Evolutionary conservation across 495 filamentous ascomycete species (phyloP).

Genomic region (Bombardia bombarda): DNA sequence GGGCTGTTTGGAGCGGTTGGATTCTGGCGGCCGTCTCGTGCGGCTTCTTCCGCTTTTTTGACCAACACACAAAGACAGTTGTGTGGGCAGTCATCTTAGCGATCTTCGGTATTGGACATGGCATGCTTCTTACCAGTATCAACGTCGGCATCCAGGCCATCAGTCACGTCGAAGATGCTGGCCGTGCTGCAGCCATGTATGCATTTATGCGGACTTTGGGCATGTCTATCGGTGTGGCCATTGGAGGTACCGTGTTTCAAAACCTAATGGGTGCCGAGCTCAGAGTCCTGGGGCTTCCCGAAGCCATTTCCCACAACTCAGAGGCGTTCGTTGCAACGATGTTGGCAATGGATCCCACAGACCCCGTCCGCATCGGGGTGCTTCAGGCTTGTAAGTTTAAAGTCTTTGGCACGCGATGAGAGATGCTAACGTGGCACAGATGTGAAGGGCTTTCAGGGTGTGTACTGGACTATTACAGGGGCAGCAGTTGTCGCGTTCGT

Average conservation of each 20-base stretch:
- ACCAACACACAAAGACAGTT: constrained; percentile 34
- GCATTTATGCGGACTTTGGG: constrained; percentile 53
- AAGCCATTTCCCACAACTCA: constrained; percentile 32
- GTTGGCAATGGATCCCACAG: constrained; percentile 12
- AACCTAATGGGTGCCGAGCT: constrained; percentile 45
- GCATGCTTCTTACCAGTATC: constrained; percentile 43
- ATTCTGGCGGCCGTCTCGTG: constrained; percentile 37
- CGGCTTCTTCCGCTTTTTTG: constrained; percentile 40
- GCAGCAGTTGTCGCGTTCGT: constrained; percentile 11
- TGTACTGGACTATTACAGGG: constrained; percentile 19
- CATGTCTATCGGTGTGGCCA: constrained; percentile 55
- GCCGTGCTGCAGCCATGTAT: constrained; percentile 50
- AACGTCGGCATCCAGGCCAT: constrained; percentile 48
- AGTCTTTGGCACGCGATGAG: not conserved
- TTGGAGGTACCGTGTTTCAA: constrained; percentile 55
- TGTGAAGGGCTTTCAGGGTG: constrained; percentile 19
- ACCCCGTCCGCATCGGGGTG: constrained; percentile 16
- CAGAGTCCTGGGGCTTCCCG: constrained; percentile 26
- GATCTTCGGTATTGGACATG: constrained; percentile 46
- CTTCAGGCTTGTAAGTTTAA: constrained; percentile 16
- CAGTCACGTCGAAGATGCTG: constrained; percentile 38
- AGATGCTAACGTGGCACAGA: constrained; percentile 1
- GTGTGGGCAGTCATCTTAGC: constrained; percentile 47
- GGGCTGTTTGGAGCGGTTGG: constrained; percentile 53
- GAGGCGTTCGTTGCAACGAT: constrained; percentile 37